A percentile compares a stretch with the other conserved stretches of the same genome.
Conservation (phyloP, 2,329 filamentous ascomycete species). For the Dactylonectria estremocensis region DNA sequence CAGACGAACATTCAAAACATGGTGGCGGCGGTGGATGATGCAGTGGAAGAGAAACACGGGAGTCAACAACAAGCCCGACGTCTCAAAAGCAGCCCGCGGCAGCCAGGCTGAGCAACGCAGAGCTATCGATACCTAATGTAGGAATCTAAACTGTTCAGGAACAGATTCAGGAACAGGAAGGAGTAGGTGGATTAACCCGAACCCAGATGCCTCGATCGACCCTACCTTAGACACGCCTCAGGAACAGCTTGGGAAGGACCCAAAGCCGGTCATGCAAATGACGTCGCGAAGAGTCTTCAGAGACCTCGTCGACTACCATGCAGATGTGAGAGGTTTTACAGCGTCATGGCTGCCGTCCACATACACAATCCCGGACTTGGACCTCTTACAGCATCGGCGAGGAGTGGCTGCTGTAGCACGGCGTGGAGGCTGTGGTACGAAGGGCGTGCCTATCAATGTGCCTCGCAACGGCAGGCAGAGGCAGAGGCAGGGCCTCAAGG, state of each 20-base stretch:
- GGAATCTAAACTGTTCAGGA: background rate
- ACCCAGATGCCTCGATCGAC: conserved; percentile 2
- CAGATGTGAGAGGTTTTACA: conserved; percentile 16
- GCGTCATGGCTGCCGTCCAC: conserved; percentile 22
- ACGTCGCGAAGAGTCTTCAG: conserved; percentile 1
- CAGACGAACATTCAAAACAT: conserved; percentile 57
- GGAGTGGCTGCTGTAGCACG: conserved; percentile 33
- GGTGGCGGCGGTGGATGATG: conserved; percentile 51
- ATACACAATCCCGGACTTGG: conserved; percentile 16
- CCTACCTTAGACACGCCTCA: conserved; percentile 16
- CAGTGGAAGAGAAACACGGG: conserved; percentile 40
- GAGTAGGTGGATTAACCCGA: conserved; percentile 9
- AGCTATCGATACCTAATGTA: too few species aligned
- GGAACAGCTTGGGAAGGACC: conserved; percentile 5
- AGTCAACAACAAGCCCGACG: conserved; percentile 11
- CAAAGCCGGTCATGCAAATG: conserved; percentile 6
- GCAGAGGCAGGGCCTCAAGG: background rate
- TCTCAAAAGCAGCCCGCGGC: conserved; percentile 6
- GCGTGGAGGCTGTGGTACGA: conserved; percentile 32
- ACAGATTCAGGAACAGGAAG: conserved; percentile 17
- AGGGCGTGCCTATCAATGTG: conserved; percentile 24
- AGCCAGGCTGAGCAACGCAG: conserved; percentile 1
- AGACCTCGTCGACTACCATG: conserved; percentile 8
- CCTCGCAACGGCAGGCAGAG: conserved; percentile 8
- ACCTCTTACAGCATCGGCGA: conserved; percentile 29